These are phyloP conservation scores for Leccinum pellstonianum DNA, from an alignment of 768 basidiomycete genomes.

Conservation along the genomic window DNA sequence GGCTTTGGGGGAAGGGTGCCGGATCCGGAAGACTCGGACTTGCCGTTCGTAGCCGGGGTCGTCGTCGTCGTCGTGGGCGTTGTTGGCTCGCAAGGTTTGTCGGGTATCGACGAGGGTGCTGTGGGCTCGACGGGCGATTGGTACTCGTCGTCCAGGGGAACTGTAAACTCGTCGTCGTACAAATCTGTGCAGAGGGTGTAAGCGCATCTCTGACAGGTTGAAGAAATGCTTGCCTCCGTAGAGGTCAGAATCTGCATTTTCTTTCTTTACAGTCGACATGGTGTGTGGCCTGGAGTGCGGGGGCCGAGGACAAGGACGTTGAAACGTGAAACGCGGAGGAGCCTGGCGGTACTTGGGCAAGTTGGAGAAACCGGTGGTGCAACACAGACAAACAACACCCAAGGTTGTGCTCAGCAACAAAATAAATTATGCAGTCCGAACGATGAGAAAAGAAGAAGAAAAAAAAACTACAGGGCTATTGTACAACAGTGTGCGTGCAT, in stretches of 20 bases:
- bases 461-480: slow-evolving; percentile 21
- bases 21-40: slow-evolving; percentile 24
- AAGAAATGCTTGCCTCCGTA: slow-evolving; percentile 44
- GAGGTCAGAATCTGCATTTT: slow-evolving; percentile 39
- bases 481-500: slow-evolving; percentile 26
- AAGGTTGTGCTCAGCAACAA: not conserved
- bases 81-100: slow-evolving; percentile 20
- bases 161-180: slow-evolving; percentile 47
- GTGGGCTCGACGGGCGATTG: slow-evolving; percentile 27
- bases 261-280: slow-evolving; percentile 29
- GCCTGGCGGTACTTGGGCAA: slow-evolving; percentile 12
- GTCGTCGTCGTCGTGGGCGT: slow-evolving; percentile 11
- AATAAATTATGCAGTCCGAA: slow-evolving; percentile 26
- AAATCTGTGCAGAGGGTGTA: slow-evolving; percentile 39
- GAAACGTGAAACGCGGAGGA: not conserved
- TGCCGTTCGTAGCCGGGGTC: slow-evolving; percentile 17
- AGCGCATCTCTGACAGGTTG: slow-evolving; percentile 1
- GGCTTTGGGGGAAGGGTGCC: slow-evolving; percentile 31
- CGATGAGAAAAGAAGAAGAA: not conserved
- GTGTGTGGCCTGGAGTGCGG: not conserved
- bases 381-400: slow-evolving; percentile 29
- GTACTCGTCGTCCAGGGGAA: slow-evolving; percentile 33
- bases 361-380: not conserved
- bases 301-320: not conserved
- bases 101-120: slow-evolving; percentile 18